Evolutionary conservation across 306 rosid species (phyloP).

Genomic region (Trifolium pratense): DNA sequence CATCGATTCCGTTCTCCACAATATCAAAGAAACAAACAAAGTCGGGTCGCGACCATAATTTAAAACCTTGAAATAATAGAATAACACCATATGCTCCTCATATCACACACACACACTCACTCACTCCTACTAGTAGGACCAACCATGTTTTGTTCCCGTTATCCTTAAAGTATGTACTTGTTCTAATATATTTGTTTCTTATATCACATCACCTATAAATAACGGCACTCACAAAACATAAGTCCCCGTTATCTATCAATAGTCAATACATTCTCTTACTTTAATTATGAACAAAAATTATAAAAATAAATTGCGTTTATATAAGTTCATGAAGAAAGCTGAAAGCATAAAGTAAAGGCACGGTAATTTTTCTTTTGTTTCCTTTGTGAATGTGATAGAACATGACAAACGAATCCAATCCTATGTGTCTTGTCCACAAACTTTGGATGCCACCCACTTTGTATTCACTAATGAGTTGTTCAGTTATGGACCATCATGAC

Average conservation of each 20-base stretch:
- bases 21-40: background rate
- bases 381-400: slow-evolving; percentile 39
- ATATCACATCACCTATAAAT: slow-evolving; percentile 31
- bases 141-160: slow-evolving; percentile 43
- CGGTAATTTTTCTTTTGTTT: slow-evolving; percentile 33
- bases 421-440: slow-evolving; percentile 49
- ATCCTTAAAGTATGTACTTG: slow-evolving; percentile 39
- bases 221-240: slow-evolving; percentile 33
- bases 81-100: slow-evolving; percentile 43
- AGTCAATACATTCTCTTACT: slow-evolving; percentile 11
- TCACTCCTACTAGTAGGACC: slow-evolving; percentile 38
- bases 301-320: background rate
- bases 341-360: slow-evolving; percentile 32
- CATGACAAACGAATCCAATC: slow-evolving; percentile 52
- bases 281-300: slow-evolving; percentile 29
- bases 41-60: background rate
- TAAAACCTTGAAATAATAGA: slow-evolving; percentile 1
- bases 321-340: background rate
- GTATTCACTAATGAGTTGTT: slow-evolving; percentile 57
- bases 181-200: slow-evolving; percentile 40
- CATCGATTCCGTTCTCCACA: background rate
- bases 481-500: slow-evolving; percentile 50
- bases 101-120: slow-evolving; percentile 46
- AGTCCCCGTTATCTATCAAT: slow-evolving; percentile 31
- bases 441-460: slow-evolving; percentile 48